Evolutionary conservation across 352 stramenopile genomes (phyloP).

Genomic region (Thalassiosira mediterranea): DNA sequence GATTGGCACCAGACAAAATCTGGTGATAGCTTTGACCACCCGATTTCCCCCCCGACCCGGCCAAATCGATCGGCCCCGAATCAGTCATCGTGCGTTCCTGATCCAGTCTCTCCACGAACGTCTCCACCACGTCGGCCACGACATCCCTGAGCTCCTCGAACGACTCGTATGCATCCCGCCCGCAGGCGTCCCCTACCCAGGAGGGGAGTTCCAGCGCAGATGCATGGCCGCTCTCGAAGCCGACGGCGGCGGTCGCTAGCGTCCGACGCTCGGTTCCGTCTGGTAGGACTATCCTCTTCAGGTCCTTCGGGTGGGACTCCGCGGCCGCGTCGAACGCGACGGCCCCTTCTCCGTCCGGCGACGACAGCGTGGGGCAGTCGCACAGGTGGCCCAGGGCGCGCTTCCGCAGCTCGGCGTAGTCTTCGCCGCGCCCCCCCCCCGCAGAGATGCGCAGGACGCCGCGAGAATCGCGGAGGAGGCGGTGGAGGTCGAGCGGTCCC

Average conservation of each 20-base stretch:
- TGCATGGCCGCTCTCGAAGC: conserved; percentile 17
- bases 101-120: conserved; percentile 61
- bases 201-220: conserved; percentile 26
- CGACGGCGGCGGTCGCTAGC: conserved; percentile 46
- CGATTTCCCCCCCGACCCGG: conserved; percentile 5
- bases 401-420: conserved; percentile 9
- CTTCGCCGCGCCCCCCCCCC: too few species aligned
- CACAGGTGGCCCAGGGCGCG: conserved; percentile 28
- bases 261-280: conserved; percentile 31
- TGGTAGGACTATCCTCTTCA: conserved; percentile 21
- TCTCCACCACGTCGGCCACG: conserved; percentile 47
- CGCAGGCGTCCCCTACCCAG: conserved; percentile 52
- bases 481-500: conserved; percentile 23
- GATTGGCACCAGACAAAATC: conserved; percentile 44
- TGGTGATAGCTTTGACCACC: conserved; percentile 34
- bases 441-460: conserved; percentile 32
- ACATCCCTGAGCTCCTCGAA: conserved; percentile 69
- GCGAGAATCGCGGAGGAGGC: conserved; percentile 25
- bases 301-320: conserved; percentile 18
- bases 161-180: conserved; percentile 31
- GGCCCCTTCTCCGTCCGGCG: too few species aligned
- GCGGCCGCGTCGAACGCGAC: not conserved
- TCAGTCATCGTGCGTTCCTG: conserved; percentile 6
- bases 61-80: not conserved
- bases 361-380: conserved; percentile 14